Evolutionary conservation across 345 rosid species (phyloP), one percentile per base, ranked within the genome.

Genomic region (Populus nigra): DNA sequence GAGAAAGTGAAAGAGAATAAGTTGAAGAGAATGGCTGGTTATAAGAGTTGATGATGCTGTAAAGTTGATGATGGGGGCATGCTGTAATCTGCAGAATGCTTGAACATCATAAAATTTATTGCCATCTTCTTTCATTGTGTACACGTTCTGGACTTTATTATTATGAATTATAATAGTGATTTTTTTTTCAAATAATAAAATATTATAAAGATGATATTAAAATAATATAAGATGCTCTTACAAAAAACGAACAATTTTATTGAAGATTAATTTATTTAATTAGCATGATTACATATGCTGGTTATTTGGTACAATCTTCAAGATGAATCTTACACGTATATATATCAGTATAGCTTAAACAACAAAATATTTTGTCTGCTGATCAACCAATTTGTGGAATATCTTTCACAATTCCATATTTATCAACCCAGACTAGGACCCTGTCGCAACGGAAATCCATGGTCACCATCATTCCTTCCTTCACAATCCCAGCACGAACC

Each of bases 381-480:
- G 10, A 4, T 73, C 78, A 83, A 6, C 87, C 88, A 45, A 87
- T 82, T 12, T 25, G 12, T 33, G 90, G 86, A 47, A 50, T 76
- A n/a, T 20, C 2, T 67, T 83, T 80, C 33, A 87, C 87, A 74
- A 78, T 80, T 78, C 87, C 85, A 71, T 27, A n/a, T 18, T 78
- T 73, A 72, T 87, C 83, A 33, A 84, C 82, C 86, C 83, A 79
- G 8, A 88, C 84, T 49, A 80, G 80, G 47, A 85, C 90, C 69
- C 83, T 77, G 18, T 83, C 87, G 53, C 90, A 85, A 31, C 85
- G 63, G 18, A 79, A 63, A 49, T 85, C 86, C 25, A 74, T 2
- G 38, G 81, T 83, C 77, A 84, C 80, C 73, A 74, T 35, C 74
- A 73, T 82, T 20, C 84, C 82, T 50, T 85, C 84, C 72, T 78